phyloP scores from a whole-genome alignment of 257 asterid genomes.

The Craterostigma plantagineum region DNA sequence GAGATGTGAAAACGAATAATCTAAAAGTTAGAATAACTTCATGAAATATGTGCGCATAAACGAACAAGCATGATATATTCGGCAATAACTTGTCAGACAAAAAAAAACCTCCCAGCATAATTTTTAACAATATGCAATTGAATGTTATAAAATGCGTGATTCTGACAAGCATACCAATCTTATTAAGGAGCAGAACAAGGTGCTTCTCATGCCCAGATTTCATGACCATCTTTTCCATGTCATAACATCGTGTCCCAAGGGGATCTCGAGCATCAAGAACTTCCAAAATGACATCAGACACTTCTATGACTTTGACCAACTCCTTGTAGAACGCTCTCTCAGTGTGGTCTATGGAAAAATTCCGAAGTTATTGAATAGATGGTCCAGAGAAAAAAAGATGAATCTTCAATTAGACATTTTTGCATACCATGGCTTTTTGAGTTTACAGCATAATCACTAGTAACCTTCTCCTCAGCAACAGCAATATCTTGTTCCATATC shows the following conservation, averaged over 20 bases:
- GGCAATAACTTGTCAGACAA: too few species aligned
- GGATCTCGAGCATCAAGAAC: conserved; percentile 99
- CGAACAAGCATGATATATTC: neutral
- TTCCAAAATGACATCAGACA: conserved; percentile 88
- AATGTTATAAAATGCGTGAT: conserved; percentile 2
- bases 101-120: neutral
- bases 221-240: conserved; percentile 90
- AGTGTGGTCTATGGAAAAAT: conserved; percentile 16
- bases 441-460: conserved; percentile 13
- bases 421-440: conserved; percentile 38
- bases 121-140: neutral
- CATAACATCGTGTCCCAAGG: conserved; percentile 73
- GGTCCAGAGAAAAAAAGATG: neutral
- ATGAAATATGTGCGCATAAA: neutral
- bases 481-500: conserved; percentile 21
- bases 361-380: neutral
- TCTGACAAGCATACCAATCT: conserved; percentile 40
- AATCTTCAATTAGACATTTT: neutral
- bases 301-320: conserved; percentile 75
- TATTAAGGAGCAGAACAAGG: conserved; percentile 78
- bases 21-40: neutral
- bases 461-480: conserved; percentile 15
- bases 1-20: conserved; percentile 10
- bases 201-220: conserved; percentile 59
- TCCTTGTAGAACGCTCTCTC: conserved; percentile 87